phyloP scores from a whole-genome alignment of 176 grass and related monocot genomes.

The Rhipidocladum racemiflorum region DNA sequence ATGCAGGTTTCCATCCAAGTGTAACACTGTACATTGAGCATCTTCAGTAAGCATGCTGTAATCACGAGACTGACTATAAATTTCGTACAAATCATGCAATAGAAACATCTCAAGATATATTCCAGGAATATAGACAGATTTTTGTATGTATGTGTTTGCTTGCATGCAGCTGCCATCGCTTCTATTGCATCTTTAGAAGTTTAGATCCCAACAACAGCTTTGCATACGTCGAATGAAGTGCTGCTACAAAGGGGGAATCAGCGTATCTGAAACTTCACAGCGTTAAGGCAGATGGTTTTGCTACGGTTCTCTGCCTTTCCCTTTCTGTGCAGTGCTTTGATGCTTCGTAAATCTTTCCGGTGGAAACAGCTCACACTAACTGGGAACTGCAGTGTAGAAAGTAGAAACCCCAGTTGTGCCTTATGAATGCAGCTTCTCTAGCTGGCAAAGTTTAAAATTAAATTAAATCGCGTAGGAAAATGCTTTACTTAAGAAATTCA shows the following conservation, averaged over 20 bases:
- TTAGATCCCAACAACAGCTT: no score
- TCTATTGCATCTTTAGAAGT: no score
- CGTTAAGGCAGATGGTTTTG: no score
- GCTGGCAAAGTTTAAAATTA: not conserved
- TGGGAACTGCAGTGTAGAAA: not conserved
- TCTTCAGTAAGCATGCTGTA: slow-evolving; percentile 35
- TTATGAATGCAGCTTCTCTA: not conserved
- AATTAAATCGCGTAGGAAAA: not conserved
- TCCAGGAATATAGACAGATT: not conserved
- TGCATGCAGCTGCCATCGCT: not conserved
- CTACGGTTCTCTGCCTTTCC: not conserved
- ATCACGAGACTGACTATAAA: not conserved
- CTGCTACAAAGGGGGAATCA: no score
- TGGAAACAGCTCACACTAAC: no score
- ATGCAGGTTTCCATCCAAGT: slow-evolving; percentile 70
- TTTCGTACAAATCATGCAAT: not conserved
- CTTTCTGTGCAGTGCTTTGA: not conserved
- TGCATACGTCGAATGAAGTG: no score
- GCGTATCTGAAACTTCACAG: not conserved
- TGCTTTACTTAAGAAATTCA: no score
- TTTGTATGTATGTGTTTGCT: not conserved
- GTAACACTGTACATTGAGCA: slow-evolving; percentile 62
- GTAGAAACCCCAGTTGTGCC: not conserved
- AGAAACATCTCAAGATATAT: not conserved
- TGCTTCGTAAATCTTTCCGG: no score